Conservation (phyloP, 257 asterid species). For the Apocynum venetum region DNA sequence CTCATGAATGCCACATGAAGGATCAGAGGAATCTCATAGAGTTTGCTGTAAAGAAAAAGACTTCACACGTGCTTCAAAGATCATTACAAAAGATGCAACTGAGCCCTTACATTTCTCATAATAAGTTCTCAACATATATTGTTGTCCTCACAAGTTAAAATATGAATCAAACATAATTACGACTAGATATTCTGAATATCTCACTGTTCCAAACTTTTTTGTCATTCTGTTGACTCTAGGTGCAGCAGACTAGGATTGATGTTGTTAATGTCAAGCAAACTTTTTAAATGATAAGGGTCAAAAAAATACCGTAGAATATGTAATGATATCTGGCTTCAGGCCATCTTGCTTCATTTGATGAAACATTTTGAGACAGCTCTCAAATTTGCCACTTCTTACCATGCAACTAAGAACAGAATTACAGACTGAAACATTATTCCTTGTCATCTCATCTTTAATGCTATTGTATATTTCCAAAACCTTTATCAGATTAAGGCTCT, state of each 20-base stretch:
- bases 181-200: not conserved
- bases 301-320: constrained; percentile 76
- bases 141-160: not conserved
- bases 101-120: not conserved
- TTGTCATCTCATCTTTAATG: constrained; percentile 54
- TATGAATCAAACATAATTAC: not conserved
- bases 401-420: constrained; percentile 77
- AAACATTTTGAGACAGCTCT: constrained; percentile 72
- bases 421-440: constrained; percentile 75
- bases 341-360: constrained; percentile 84
- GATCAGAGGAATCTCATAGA: not conserved
- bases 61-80: not conserved
- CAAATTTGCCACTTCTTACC: constrained; percentile 63
- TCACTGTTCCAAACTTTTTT: not conserved
- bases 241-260: not conserved
- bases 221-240: not conserved
- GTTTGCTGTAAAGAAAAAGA: not conserved
- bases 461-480: constrained; percentile 68
- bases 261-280: not conserved
- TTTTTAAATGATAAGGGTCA: not conserved
- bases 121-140: not conserved
- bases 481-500: constrained; percentile 50
- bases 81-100: not conserved
- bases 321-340: constrained; percentile 79
- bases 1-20: constrained; percentile 4